Conservation (phyloP, 148 eudicot genomes). For the Rhododendron simsii region DNA sequence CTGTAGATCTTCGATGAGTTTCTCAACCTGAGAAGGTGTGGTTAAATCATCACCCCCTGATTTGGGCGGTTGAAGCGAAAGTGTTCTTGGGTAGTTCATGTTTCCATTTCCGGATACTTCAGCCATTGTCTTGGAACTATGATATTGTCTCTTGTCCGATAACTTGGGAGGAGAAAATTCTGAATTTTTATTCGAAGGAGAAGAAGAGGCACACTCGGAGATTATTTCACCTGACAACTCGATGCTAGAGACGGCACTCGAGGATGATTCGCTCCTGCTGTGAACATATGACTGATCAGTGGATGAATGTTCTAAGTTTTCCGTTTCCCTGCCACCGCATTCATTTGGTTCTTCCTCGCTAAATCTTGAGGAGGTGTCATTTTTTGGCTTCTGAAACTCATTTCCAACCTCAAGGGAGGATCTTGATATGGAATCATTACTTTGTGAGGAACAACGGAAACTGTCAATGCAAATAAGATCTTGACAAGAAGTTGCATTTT, state of each 20-base stretch:
- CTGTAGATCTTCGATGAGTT: conserved; percentile 48
- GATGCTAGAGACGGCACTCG: conserved; percentile 61
- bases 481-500: conserved; percentile 22
- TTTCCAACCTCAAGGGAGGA: conserved; percentile 44
- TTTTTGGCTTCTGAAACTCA: conserved; percentile 34
- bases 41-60: conserved; percentile 46
- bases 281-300: conserved; percentile 67
- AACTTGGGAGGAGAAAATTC: conserved; percentile 25
- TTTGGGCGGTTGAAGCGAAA: conserved; percentile 38
- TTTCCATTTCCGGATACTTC: conserved; percentile 37
- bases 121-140: conserved; percentile 41
- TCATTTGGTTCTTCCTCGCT: conserved; percentile 33
- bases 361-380: conserved; percentile 25
- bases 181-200: conserved; percentile 21
- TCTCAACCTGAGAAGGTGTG: conserved; percentile 48
- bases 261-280: conserved; percentile 73
- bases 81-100: conserved; percentile 31
- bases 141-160: conserved; percentile 37
- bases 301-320: conserved; percentile 40
- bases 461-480: conserved; percentile 44
- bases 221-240: conserved; percentile 46
- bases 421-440: conserved; percentile 49
- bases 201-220: conserved; percentile 25
- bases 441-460: conserved; percentile 35
- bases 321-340: conserved; percentile 20